phyloP scores from a whole-genome alignment of 2,329 filamentous ascomycete species.

The Colletotrichum paranaense region DNA sequence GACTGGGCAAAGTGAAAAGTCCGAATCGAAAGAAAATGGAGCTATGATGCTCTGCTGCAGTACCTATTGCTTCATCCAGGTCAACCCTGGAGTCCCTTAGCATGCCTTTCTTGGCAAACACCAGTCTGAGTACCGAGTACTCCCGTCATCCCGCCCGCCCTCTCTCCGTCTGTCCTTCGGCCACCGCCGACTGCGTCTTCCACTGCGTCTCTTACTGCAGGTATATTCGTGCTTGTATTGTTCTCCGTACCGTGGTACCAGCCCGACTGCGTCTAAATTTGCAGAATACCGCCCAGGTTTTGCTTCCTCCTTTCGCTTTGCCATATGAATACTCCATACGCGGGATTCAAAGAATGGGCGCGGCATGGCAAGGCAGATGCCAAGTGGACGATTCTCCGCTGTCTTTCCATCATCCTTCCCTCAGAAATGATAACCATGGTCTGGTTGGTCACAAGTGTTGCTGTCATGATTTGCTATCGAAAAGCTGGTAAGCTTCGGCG shows the following conservation, averaged over 20 bases:
- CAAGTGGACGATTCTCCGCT: neutral
- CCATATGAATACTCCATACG: neutral
- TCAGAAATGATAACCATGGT: neutral
- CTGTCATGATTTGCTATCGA: neutral
- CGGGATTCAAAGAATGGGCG: neutral
- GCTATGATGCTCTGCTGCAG: constrained; percentile 32
- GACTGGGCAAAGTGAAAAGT: constrained; percentile 2
- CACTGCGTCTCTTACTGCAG: neutral
- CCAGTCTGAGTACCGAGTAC: neutral
- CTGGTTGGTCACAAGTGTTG: neutral
- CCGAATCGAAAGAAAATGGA: constrained; percentile 20
- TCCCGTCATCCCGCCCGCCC: neutral
- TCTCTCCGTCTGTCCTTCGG: neutral
- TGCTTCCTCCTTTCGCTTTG: neutral
- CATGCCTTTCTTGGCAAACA: constrained; percentile 25
- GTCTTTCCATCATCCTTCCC: neutral
- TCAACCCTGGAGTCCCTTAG: constrained; percentile 20
- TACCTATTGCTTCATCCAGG: constrained; percentile 23
- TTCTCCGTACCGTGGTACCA: neutral
- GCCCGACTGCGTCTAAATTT: neutral
- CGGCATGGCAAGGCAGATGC: constrained; percentile 20
- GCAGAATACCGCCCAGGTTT: neutral
- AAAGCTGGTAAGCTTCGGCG: neutral
- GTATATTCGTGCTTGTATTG: neutral
- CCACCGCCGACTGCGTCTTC: neutral